A percentile compares a stretch with the other conserved stretches of the same genome.
Conservation (phyloP, 169 alveolate species). For the Perkinsus chesapeaki region DNA sequence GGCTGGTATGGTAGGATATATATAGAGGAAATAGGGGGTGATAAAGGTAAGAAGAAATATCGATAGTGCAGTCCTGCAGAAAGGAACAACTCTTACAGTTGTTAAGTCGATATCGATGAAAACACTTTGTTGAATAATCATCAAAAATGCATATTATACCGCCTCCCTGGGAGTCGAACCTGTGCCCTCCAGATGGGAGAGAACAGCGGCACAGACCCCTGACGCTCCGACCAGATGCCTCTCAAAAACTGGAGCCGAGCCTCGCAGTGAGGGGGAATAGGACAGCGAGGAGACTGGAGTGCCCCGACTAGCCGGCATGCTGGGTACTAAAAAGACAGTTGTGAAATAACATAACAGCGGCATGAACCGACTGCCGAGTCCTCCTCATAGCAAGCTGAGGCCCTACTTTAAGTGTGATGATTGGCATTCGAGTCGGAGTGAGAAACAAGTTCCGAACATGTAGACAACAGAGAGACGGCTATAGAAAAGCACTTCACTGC, state of each 20-base stretch:
- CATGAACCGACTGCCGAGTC: no score
- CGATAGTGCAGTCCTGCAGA: neutral
- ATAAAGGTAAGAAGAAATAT: neutral
- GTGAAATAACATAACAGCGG: no score
- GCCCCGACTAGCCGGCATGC: no score
- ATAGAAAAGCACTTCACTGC: no score
- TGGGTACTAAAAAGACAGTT: no score
- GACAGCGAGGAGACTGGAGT: neutral
- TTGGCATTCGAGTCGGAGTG: no score
- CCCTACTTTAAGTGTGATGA: no score
- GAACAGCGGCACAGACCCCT: neutral
- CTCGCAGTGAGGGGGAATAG: neutral
- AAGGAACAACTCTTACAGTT: neutral
- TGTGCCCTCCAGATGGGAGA: neutral
- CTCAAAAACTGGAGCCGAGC: neutral
- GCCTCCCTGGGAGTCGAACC: neutral
- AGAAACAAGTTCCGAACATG: no score
- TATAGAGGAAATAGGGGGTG: neutral
- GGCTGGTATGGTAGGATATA: neutral
- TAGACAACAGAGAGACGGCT: no score
- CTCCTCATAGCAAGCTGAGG: no score
- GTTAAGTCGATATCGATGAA: neutral
- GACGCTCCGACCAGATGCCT: neutral
- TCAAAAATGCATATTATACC: neutral
- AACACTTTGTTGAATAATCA: neutral